phyloP scores from a whole-genome alignment of 2,329 filamentous ascomycete genomes.

The Pseudogymnoascus pannorum region DNA sequence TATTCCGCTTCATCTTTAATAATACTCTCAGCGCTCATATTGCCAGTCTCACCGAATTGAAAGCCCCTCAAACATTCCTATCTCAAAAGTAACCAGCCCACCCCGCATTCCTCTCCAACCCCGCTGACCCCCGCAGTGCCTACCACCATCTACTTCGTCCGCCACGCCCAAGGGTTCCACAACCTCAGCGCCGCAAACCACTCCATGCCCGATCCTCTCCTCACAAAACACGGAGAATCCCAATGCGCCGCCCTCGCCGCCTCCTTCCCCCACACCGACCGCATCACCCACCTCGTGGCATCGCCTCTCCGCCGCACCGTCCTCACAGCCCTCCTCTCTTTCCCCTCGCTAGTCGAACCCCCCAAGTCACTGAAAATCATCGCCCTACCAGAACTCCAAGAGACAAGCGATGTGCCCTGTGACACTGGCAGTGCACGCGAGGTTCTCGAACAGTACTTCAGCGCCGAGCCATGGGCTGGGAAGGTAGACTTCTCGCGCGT shows the following conservation, averaged over 20 bases:
- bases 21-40: background rate
- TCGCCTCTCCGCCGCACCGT: constrained; percentile 77
- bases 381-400: constrained; percentile 69
- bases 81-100: background rate
- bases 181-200: constrained; percentile 68
- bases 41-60: background rate
- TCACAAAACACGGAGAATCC: constrained; percentile 67
- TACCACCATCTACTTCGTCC: constrained; percentile 55
- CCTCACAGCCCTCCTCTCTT: constrained; percentile 66
- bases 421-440: constrained; percentile 60
- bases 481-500: constrained; percentile 58
- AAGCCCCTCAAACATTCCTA: background rate
- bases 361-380: constrained; percentile 37
- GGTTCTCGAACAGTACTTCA: constrained; percentile 54
- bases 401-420: constrained; percentile 66
- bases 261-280: constrained; percentile 56
- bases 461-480: constrained; percentile 30
- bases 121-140: background rate
- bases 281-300: constrained; percentile 63
- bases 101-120: background rate
- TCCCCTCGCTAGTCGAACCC: constrained; percentile 47
- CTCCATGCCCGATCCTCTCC: constrained; percentile 64
- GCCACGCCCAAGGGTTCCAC: constrained; percentile 74
- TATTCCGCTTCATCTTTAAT: background rate
- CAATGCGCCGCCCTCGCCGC: constrained; percentile 62